Evolutionary conservation across 805 yeast genomes (phyloP).

Genomic region (Candida sonorensis): DNA sequence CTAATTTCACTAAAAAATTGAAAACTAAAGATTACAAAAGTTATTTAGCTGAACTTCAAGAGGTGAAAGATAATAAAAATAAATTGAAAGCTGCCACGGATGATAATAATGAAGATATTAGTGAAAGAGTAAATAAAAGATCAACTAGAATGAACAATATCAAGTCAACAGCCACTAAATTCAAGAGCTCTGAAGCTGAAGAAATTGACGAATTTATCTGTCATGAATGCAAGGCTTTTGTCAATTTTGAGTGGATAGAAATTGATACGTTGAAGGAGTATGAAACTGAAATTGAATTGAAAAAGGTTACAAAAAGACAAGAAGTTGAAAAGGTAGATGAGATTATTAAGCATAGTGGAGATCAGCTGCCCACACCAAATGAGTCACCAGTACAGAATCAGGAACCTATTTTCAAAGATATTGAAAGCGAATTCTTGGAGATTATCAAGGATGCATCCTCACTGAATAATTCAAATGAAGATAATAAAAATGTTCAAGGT

Average conservation of each 20-base stretch:
- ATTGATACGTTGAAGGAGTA: slow-evolving; percentile 22
- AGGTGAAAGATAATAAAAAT: slow-evolving; percentile 1
- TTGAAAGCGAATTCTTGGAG: slow-evolving; percentile 19
- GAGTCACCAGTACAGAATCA: slow-evolving; percentile 19
- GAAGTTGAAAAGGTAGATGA: background rate
- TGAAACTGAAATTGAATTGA: slow-evolving; percentile 4
- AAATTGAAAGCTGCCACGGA: no score
- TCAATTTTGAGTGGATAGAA: slow-evolving; percentile 41
- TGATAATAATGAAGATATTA: slow-evolving; percentile 2
- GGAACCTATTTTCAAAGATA: slow-evolving; percentile 10
- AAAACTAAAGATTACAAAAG: slow-evolving; percentile 3
- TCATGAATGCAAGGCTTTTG: slow-evolving; percentile 40
- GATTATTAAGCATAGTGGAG: background rate
- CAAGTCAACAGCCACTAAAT: slow-evolving; percentile 7
- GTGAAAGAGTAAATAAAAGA: slow-evolving; percentile 13
- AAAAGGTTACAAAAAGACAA: background rate
- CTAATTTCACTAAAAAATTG: slow-evolving; percentile 5
- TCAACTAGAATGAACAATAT: slow-evolving; percentile 11
- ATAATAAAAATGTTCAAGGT: slow-evolving; percentile 1
- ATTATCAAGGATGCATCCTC: slow-evolving; percentile 18
- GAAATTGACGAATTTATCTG: slow-evolving; percentile 39
- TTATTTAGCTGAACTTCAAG: slow-evolving; percentile 2
- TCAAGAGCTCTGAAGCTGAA: slow-evolving; percentile 9
- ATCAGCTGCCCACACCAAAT: slow-evolving; percentile 22
- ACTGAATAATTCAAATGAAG: background rate